phyloP scores from a whole-genome alignment of 1,284 basidiomycete genomes.

The Pseudozyma sp. region DNA sequence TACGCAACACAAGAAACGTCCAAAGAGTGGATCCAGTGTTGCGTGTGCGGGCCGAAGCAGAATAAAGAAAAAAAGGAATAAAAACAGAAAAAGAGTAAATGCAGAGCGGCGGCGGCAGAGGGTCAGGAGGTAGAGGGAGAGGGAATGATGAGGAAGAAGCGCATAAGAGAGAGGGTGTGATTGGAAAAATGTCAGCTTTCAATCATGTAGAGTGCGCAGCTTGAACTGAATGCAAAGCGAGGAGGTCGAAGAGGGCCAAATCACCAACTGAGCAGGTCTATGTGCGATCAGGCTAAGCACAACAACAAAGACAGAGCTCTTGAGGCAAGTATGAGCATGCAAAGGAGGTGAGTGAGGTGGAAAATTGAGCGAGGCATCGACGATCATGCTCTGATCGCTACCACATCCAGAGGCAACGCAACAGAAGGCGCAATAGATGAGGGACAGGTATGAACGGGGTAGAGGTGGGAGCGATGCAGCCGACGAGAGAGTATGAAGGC shows the following conservation, averaged over 20 bases:
- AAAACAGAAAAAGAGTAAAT: not conserved
- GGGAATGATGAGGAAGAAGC: conserved; percentile 3
- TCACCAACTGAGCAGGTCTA: not conserved
- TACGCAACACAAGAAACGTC: not conserved
- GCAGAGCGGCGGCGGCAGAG: conserved; percentile 1
- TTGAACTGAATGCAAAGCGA: not conserved
- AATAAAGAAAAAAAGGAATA: conserved; percentile 6
- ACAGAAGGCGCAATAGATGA: not conserved
- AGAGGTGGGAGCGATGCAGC: not conserved
- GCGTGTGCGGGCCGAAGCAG: conserved; percentile 2
- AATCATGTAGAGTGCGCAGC: not conserved
- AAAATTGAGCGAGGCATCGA: not conserved
- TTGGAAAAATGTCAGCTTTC: conserved; percentile 13
- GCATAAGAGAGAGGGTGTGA: not conserved
- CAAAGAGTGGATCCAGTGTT: conserved; percentile 3
- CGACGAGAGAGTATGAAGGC: not conserved
- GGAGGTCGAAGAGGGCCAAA: conserved; percentile 1
- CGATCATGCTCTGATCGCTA: not conserved
- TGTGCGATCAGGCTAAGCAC: too few species aligned
- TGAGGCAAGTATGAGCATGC: not conserved
- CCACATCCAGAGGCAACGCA: not conserved
- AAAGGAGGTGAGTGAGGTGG: not conserved
- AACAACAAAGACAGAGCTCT: too few species aligned
- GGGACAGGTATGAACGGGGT: not conserved
- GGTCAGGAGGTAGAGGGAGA: too few species aligned